Evolutionary conservation across 2,329 filamentous ascomycete species (phyloP), one percentile per base, ranked within the genome.

Genomic region (Cucurbitaria berberidis): DNA sequence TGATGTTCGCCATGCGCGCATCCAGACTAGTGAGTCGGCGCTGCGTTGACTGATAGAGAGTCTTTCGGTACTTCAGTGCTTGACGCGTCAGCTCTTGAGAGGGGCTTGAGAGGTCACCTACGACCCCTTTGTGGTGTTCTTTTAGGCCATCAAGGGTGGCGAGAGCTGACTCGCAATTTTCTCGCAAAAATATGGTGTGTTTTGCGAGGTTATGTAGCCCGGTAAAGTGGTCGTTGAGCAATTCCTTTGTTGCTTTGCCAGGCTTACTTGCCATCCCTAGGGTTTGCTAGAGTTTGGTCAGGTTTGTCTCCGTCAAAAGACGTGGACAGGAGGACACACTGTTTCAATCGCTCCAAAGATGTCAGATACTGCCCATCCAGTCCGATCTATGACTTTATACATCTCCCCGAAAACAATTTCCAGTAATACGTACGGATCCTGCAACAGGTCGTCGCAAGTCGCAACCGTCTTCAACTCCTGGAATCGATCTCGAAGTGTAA

Each of bases 131-230:
- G 36, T 70, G 66, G 16, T 69, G 63, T 6, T 56, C 48, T 0
- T 47, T 49, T 24, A 76, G 51, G 18, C 59, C 59, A 6, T 69
- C 59, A 3, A 70, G 46, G 2, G 66, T 73, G n/a, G 60, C 54
- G 2, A 68, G 58, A 0, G 68, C 66, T 1, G 69, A 68, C 34
- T 72, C 64, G 32, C 65, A 67, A 16, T 72, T 70, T 59, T 78
- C 75, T 16, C 66, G 68, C 24, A 78, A 48, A 42, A 5, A 74
- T 11, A 73, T 74, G 32, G 65, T 60, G 42, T 77, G 70, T 51
- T 76, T 77, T 7, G 74, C 69, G n/a, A 77, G 64, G 38, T 73
- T 75, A 58, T 77, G 74, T 1, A 77, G 55, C 1, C 58, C 66
- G 1, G 68, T 60, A 39, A 63, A 66, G 27, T 63, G 57, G 24